phyloP scores from a whole-genome alignment of 352 stramenopile genomes.

The Phytophthora citrophthora region DNA sequence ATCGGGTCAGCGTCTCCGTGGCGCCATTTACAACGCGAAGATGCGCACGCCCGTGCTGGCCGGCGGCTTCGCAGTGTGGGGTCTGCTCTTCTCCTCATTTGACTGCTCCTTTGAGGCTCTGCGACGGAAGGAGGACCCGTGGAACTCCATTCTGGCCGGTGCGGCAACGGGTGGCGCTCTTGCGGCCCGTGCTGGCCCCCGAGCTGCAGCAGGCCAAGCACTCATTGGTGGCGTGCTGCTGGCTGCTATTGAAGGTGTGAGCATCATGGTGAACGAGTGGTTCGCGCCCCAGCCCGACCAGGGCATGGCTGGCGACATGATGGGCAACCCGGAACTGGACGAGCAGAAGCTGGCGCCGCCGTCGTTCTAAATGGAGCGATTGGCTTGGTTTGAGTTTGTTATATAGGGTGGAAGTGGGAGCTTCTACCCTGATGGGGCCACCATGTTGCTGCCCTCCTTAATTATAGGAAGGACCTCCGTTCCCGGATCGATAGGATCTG shows the following conservation, averaged over 20 bases:
- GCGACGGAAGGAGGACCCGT: constrained; percentile 99
- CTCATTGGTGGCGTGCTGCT: constrained; percentile 96
- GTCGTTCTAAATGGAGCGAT: constrained; percentile 63
- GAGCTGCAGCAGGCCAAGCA: constrained; percentile 93
- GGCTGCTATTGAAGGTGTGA: constrained; percentile 97
- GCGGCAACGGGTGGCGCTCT: constrained; percentile 96
- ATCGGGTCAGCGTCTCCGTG: constrained; percentile 88
- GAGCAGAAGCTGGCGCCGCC: constrained; percentile 88
- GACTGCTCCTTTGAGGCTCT: constrained; percentile 98
- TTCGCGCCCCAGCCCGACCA: constrained; percentile 68
- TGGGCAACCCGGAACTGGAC: constrained; percentile 68
- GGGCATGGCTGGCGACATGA: constrained; percentile 49
- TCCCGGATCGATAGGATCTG: constrained; percentile 30
- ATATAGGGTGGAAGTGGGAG: constrained; percentile 13
- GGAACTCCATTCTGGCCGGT: constrained; percentile 99
- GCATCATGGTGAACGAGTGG: constrained; percentile 95
- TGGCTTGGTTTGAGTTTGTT: constrained; percentile 29
- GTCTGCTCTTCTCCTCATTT: constrained; percentile 97
- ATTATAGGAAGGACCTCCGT: constrained; percentile 46
- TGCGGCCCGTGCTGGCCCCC: constrained; percentile 93
- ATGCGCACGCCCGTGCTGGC: constrained; percentile 94
- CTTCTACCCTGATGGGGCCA: constrained; percentile 16
- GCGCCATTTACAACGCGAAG: constrained; percentile 94
- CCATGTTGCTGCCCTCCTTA: constrained; percentile 47
- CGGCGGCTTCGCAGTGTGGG: constrained; percentile 96